Conservation (phyloP, 164 flowering plant genomes). For the Berberis vulgaris region DNA sequence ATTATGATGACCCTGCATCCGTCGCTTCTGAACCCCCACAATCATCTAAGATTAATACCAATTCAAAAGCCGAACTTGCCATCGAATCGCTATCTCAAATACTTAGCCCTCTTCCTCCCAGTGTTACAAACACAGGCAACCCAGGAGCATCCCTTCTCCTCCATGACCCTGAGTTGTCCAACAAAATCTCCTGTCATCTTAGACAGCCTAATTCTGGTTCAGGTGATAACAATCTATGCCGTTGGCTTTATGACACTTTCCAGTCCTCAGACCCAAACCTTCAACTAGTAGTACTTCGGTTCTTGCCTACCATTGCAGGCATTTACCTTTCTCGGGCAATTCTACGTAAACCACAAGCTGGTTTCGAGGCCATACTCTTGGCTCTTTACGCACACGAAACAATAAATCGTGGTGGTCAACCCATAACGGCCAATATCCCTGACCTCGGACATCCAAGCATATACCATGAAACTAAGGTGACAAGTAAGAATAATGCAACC, state of each 20-base stretch:
- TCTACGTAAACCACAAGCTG: constrained; percentile 48
- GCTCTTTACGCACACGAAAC: constrained; percentile 77
- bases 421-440: constrained; percentile 53
- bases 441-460: constrained; percentile 63
- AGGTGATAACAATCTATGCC: constrained; percentile 75
- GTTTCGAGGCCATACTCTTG: constrained; percentile 76
- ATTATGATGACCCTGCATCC: too few relatives aligned
- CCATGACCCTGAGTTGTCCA: constrained; percentile 32
- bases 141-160: constrained; percentile 37
- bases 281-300: constrained; percentile 64
- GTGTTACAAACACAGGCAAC: too few relatives aligned
- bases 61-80: too few relatives aligned
- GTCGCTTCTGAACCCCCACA: too few relatives aligned
- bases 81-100: too few relatives aligned
- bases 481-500: constrained; percentile 26
- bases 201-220: constrained; percentile 63
- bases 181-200: constrained; percentile 47
- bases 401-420: constrained; percentile 41
- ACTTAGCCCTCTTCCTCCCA: too few relatives aligned
- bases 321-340: constrained; percentile 62
- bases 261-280: constrained; percentile 62
- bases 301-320: constrained; percentile 62
- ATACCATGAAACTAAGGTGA: constrained; percentile 47
- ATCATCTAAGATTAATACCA: too few relatives aligned
- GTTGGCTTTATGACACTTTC: constrained; percentile 95